Evolutionary conservation across 2,329 filamentous ascomycete genomes (phyloP).

Genomic region (Aureobasidium melanogenum): DNA sequence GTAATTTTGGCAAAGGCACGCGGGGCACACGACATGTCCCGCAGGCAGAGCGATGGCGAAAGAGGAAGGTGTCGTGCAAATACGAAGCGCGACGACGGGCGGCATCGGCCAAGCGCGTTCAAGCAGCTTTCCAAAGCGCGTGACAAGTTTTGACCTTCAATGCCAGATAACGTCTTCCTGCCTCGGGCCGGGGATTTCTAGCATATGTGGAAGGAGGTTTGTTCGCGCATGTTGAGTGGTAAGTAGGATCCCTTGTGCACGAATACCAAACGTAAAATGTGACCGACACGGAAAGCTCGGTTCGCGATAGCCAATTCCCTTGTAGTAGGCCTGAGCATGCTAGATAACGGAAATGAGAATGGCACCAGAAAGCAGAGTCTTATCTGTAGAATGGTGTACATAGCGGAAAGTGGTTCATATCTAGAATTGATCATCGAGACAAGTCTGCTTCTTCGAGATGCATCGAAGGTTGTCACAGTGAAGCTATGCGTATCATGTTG

Average conservation of each 20-base stretch:
- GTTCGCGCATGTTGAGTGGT: not conserved
- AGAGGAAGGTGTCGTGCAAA: not conserved
- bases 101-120: slow-evolving; percentile 1
- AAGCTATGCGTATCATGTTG: too few species aligned
- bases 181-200: not conserved
- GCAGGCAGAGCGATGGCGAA: not conserved
- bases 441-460: not conserved
- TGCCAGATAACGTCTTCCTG: not conserved
- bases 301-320: not conserved
- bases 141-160: not conserved
- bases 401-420: not conserved
- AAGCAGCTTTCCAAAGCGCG: not conserved
- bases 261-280: not conserved
- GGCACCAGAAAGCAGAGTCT: not conserved
- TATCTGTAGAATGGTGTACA: not conserved
- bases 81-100: slow-evolving; percentile 1
- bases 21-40: not conserved
- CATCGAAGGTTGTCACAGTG: too few species aligned
- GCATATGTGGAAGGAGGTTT: not conserved
- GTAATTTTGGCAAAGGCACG: not conserved
- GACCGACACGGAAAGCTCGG: not conserved
- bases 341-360: not conserved
- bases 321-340: not conserved
- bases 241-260: not conserved
- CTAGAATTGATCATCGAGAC: not conserved